Base-by-base conservation (phyloP, 2,329 filamentous ascomycete genomes). In the Teratosphaeria pseudoeucalypti region DNA sequence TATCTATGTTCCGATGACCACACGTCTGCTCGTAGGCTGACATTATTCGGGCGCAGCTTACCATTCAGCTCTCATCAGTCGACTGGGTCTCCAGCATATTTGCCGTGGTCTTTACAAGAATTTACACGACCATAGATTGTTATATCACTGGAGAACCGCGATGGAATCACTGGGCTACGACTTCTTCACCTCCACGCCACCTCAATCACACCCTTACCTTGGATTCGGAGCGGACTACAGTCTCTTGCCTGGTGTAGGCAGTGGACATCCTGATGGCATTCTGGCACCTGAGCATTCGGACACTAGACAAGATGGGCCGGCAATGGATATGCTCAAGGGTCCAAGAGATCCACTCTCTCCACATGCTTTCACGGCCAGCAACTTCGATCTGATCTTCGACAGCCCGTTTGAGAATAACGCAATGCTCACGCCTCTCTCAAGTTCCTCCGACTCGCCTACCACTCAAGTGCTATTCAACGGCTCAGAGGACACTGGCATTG, bases 91-190 rank as follows among this genome's bases (percentile, higher is more conserved):
- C 29, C 4, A 32, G 29, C 5, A 32, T 32, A 32, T 32, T 7
- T 32, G 29, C 29, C 7, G 7, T 7, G 29, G 7, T 7, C 29
- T 32, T 32, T 1, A 32, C 29, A 5, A 32, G 29, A 5, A 32
- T 32, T 32, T 7, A 32, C 29, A 32, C 7, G 29, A 32, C 29
- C 29, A 7, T 32, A 32, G 4, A 3, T 6, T 43, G 11, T 2
- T 1, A 14, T 43, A 14, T 16, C 11, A 43, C 5, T 14, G 5
- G 11, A 14, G 11, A 39, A 6, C 1, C 3, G 19, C 14, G 6
- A 70, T 69, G 66, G 68, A 69, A 52, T 63, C 65, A 57, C 85
- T 85, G 82, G 81, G 85, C 66, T 85, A 82, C 70, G 75, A 77
- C 57, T 83, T 81, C 70, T 84, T 79, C 65, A 68, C 71, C 56